Conservation (phyloP, 1,284 basidiomycete genomes). For the Quambalaria eucalypti region DNA sequence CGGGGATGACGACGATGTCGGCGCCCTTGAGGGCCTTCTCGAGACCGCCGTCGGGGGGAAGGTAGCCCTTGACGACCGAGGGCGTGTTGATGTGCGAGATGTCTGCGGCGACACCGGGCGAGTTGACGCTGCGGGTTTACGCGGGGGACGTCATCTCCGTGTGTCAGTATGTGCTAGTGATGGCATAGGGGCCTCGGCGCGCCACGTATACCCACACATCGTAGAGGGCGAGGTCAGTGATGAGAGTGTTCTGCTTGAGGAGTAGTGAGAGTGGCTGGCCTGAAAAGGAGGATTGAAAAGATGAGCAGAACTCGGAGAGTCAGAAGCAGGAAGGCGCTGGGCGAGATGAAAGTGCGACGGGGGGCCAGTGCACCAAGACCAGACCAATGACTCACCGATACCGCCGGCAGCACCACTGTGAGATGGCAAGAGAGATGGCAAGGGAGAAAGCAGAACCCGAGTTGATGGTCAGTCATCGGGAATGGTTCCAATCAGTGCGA, state of each 20-base stretch:
- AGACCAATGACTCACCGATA: constrained; percentile 34
- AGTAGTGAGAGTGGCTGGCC: constrained; percentile 86
- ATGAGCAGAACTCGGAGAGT: not conserved
- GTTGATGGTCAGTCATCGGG: not conserved
- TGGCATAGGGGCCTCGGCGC: not conserved
- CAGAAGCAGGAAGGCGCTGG: not conserved
- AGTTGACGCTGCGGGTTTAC: constrained; percentile 47
- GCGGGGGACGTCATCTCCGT: not conserved
- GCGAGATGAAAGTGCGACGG: too few species aligned
- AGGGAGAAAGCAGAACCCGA: not conserved
- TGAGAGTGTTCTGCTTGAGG: constrained; percentile 71
- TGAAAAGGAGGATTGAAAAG: too few species aligned
- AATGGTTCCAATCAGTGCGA: too few species aligned
- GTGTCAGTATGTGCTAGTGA: too few species aligned
- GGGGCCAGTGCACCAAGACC: too few species aligned
- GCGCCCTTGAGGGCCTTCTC: constrained; percentile 74
- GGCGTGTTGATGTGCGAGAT: constrained; percentile 70
- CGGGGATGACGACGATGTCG: constrained; percentile 87
- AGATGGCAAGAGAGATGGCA: too few species aligned
- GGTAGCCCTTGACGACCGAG: constrained; percentile 47
- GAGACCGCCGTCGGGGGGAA: constrained; percentile 61
- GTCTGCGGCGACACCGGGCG: constrained; percentile 90
- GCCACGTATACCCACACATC: constrained; percentile 71
- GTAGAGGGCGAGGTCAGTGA: constrained; percentile 69
- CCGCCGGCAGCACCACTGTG: constrained; percentile 39